A percentile compares a stretch with the other conserved stretches of the same genome.
phyloP scores from a whole-genome alignment of 805 yeast genomes.

The Candida alai region DNA sequence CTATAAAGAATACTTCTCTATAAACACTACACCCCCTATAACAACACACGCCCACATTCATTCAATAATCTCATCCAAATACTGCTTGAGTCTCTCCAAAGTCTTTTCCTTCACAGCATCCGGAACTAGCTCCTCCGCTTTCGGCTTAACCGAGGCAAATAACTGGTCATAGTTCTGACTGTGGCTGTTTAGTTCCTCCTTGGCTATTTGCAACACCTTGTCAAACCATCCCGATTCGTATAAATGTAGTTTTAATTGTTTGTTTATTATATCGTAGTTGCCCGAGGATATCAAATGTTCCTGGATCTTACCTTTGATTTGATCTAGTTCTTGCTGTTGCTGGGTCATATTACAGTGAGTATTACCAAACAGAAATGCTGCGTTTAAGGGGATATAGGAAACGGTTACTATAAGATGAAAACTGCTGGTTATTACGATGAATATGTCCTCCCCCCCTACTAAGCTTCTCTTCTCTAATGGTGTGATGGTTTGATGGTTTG shows the following conservation, averaged over 20 bases:
- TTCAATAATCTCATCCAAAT: slow-evolving; percentile 46
- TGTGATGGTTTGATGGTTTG: not conserved
- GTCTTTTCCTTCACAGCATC: slow-evolving; percentile 57
- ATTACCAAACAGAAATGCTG: too few species aligned
- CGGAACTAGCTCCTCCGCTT: slow-evolving; percentile 71
- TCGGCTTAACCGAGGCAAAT: slow-evolving; percentile 51
- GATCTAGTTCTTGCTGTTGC: slow-evolving; percentile 34
- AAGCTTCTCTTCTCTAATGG: too few species aligned
- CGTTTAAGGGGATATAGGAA: too few species aligned
- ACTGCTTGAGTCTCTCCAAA: slow-evolving; percentile 53
- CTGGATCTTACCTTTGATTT: slow-evolving; percentile 60
- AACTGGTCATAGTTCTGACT: slow-evolving; percentile 47
- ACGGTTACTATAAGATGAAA: too few species aligned
- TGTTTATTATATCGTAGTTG: slow-evolving; percentile 72
- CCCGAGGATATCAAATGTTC: slow-evolving; percentile 72
- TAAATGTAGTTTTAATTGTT: slow-evolving; percentile 57
- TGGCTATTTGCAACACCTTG: slow-evolving; percentile 58
- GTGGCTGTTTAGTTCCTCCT: slow-evolving; percentile 33
- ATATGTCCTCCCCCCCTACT: too few species aligned
- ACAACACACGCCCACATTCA: slow-evolving; percentile 7
- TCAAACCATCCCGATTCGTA: slow-evolving; percentile 86
- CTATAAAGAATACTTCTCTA: too few species aligned
- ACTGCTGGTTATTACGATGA: too few species aligned
- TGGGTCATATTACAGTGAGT: too few species aligned
- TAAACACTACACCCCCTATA: slow-evolving; percentile 1